Evolutionary conservation across 2,329 filamentous ascomycete genomes (phyloP).

Genomic region (Diaporthe ilicicola): DNA sequence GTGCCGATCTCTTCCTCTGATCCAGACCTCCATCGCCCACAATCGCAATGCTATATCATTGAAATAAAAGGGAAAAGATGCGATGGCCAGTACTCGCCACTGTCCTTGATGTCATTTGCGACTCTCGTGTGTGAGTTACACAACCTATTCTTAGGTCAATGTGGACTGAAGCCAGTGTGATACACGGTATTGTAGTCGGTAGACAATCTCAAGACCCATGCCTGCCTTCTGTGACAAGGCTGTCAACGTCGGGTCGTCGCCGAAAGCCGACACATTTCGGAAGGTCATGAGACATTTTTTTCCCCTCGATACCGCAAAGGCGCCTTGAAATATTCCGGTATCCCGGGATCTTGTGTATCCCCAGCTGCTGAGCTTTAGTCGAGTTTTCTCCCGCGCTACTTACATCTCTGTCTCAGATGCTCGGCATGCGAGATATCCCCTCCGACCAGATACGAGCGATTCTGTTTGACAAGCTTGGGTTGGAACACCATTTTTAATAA

Average conservation of each 20-base stretch:
- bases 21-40: conserved; percentile 14
- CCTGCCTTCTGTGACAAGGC: conserved; percentile 16
- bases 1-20: conserved; percentile 26
- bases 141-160: conserved; percentile 23
- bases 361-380: conserved; percentile 15
- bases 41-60: neutral
- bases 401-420: conserved; percentile 19
- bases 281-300: conserved; percentile 27
- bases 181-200: conserved; percentile 20
- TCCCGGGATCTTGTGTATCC: conserved; percentile 6
- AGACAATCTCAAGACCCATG: neutral
- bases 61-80: neutral
- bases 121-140: conserved; percentile 24
- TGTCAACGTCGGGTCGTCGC: conserved; percentile 17
- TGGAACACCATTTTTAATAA: neutral
- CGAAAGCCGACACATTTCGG: conserved; percentile 18
- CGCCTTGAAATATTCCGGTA: conserved; percentile 8
- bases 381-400: conserved; percentile 5
- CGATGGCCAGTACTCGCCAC: conserved; percentile 4
- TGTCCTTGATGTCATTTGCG: neutral
- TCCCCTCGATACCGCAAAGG: conserved; percentile 3
- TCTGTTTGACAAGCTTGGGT: conserved; percentile 20
- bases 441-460: conserved; percentile 16
- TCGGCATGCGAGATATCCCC: conserved; percentile 16
- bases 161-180: conserved; percentile 19